Base-by-base conservation (phyloP, 768 basidiomycete species). In the Collybiopsis confluens region DNA sequence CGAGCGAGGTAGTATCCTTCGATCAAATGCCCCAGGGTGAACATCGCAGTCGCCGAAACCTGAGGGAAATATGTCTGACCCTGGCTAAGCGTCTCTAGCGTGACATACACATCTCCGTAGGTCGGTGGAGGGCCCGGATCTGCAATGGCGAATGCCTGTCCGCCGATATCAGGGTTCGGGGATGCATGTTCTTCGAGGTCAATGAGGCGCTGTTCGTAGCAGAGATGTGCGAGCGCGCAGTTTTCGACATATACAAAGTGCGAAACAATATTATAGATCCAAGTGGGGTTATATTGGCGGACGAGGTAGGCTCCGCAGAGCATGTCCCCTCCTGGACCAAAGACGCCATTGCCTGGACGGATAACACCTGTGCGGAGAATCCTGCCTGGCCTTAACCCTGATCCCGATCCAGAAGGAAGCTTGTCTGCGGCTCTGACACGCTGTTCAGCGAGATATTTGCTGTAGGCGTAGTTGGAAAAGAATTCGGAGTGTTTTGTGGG, bases 171-270 rank as follows among this genome's bases (percentile, higher is more conserved):
- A 1, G 35, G 16, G n/a, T 18, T 36, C 33, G 8, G 9, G n/a
- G 1, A 23, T 3, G n/a, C 1, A 1, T 24, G 6, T 33, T 62
- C 56, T 2, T 65, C 59, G 4, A 73, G 64, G 50, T 88, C 87
- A 49, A 86, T 69, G 30, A 91, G 79, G 13, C 87, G 80, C 54
- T 75, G 76, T 66, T 91, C 88, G 65, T 90, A 90, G 59, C 77
- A 78, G 18, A 90, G 68, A 63, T 91, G 89, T 0, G 87, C 83
- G 1, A 82, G 69, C 0, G 83, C 82, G 60, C 81, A 85, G 61
- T 91, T 91, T 68, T 90, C 89, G 56, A 90, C 88, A 58, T 88
- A 88, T 60, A 72, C 68, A 65, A 85, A 86, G 7, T 83, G 85
- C 58, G 85, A 81, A 33, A 88, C 60, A 53, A 79, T 75, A 54